phyloP scores from a whole-genome alignment of 106 monocot genomes.

The Hemerocallis citrina region DNA sequence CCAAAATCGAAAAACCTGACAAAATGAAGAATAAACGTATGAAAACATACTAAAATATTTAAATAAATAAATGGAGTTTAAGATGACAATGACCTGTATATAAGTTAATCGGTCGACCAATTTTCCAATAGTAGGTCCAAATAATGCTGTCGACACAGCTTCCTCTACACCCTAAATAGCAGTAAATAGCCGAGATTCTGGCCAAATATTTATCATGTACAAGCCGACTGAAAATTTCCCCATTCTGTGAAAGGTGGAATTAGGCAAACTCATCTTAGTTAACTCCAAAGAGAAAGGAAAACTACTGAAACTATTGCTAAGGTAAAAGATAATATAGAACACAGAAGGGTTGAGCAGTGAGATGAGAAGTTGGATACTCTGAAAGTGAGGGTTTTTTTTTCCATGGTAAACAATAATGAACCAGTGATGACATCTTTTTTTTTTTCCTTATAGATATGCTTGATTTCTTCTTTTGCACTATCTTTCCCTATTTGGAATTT shows the following conservation, averaged over 20 bases:
- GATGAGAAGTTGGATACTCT: too few relatives aligned
- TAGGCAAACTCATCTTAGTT: not conserved
- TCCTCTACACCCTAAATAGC: constrained; percentile 80
- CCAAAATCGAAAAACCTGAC: constrained; percentile 66
- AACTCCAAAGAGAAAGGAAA: too few relatives aligned
- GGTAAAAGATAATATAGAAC: too few relatives aligned
- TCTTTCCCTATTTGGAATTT: too few relatives aligned
- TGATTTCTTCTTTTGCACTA: too few relatives aligned
- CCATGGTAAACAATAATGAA: too few relatives aligned
- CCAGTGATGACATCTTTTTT: too few relatives aligned
- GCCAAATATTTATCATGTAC: constrained; percentile 85
- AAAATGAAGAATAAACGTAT: not conserved
- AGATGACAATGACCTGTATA: constrained; percentile 23
- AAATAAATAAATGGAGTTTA: not conserved
- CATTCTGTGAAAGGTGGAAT: constrained; percentile 39
- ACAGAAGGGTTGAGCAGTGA: too few relatives aligned
- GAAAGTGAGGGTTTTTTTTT: too few relatives aligned
- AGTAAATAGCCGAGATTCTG: constrained; percentile 69
- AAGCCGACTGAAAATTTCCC: constrained; percentile 88
- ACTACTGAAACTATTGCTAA: too few relatives aligned
- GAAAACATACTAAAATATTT: not conserved
- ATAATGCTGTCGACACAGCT: constrained; percentile 46
- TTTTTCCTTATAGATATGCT: too few relatives aligned
- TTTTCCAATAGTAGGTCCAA: constrained; percentile 60
- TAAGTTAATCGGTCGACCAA: constrained; percentile 51